phyloP scores from a whole-genome alignment of 2,329 filamentous ascomycete genomes.

The Beauveria australis region DNA sequence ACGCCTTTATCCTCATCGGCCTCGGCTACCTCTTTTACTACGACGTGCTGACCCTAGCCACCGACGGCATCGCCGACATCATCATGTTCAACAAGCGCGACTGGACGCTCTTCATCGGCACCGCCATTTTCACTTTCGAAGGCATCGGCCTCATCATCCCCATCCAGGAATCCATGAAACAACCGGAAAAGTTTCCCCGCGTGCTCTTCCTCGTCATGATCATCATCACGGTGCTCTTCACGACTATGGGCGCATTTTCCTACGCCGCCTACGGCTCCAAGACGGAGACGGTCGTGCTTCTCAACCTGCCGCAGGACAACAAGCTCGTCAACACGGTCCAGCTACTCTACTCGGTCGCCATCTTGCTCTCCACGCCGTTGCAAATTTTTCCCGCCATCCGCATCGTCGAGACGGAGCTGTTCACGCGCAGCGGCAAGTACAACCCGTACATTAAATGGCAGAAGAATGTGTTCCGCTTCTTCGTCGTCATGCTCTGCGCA shows the following conservation, averaged over 20 bases:
- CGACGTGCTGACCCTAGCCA: conserved; percentile 75
- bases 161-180: conserved; percentile 94
- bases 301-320: conserved; percentile 93
- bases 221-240: conserved; percentile 85
- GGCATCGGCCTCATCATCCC: conserved; percentile 96
- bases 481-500: conserved; percentile 80
- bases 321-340: conserved; percentile 94
- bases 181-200: conserved; percentile 80
- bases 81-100: conserved; percentile 80
- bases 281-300: conserved; percentile 91
- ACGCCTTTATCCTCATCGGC: conserved; percentile 88
- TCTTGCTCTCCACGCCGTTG: conserved; percentile 85
- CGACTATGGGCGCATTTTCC: conserved; percentile 83
- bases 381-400: conserved; percentile 97
- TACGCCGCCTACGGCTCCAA: conserved; percentile 94
- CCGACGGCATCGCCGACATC: conserved; percentile 74
- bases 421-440: conserved; percentile 91
- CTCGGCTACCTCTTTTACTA: conserved; percentile 94
- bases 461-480: conserved; percentile 95
- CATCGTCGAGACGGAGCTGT: conserved; percentile 90
- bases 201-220: conserved; percentile 90
- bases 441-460: conserved; percentile 99
- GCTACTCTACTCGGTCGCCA: conserved; percentile 96
- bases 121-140: conserved; percentile 97
- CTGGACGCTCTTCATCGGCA: conserved; percentile 98